Conservation (phyloP, 192 early-diverging fungal genomes). For the Coemansia sp. region DNA sequence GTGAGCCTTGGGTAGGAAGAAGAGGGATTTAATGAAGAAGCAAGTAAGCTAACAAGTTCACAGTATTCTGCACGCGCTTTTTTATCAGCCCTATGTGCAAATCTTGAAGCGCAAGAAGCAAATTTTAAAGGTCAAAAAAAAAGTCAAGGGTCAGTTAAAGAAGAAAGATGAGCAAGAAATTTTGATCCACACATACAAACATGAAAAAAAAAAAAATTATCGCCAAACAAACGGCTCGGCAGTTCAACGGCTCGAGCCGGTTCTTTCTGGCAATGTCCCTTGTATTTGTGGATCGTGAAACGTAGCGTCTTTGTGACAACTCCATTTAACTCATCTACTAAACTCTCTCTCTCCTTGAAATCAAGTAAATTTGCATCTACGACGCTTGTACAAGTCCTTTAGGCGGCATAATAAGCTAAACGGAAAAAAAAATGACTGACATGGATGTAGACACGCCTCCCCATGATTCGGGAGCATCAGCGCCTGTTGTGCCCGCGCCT, state of each 20-base stretch:
- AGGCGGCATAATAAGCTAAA: background rate
- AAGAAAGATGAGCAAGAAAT: background rate
- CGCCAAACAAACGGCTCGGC: slow-evolving; percentile 1
- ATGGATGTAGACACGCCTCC: slow-evolving; percentile 37
- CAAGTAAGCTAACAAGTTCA: background rate
- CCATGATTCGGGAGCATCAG: background rate
- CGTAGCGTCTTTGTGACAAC: too few species aligned
- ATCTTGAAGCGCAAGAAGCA: background rate
- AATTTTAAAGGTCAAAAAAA: too few species aligned
- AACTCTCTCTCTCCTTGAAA: background rate
- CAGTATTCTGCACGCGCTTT: background rate
- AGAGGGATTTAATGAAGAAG: slow-evolving; percentile 9
- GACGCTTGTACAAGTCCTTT: background rate
- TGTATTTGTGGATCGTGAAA: too few species aligned
- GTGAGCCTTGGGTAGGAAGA: slow-evolving; percentile 10
- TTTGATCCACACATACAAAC: background rate
- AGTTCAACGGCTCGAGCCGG: background rate
- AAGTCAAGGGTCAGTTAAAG: too few species aligned
- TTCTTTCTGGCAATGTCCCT: background rate
- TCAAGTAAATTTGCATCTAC: background rate
- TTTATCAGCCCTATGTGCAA: slow-evolving; percentile 3
- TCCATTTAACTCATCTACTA: background rate
- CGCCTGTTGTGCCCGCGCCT: too few species aligned
- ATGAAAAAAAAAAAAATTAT: too few species aligned
- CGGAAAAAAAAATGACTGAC: slow-evolving; percentile 14